phyloP scores from a whole-genome alignment of 257 asterid genomes.

The Solanum lignicaule region DNA sequence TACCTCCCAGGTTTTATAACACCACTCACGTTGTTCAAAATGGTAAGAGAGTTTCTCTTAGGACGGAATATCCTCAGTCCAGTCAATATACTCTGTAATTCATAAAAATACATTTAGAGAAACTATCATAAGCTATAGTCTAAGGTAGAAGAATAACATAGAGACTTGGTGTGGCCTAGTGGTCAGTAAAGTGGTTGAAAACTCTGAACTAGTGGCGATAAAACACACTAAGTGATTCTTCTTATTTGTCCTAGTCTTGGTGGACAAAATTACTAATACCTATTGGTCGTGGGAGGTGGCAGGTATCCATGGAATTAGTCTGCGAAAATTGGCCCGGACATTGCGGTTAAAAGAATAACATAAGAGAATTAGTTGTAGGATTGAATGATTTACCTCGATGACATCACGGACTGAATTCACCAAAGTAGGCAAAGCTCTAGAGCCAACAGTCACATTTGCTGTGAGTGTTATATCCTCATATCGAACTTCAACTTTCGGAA shows the following conservation, averaged over 20 bases:
- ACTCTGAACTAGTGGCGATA: background rate
- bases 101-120: background rate
- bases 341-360: background rate
- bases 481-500: slow-evolving; percentile 79
- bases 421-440: slow-evolving; percentile 82
- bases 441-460: slow-evolving; percentile 65
- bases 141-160: background rate
- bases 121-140: background rate
- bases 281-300: background rate
- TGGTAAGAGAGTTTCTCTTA: slow-evolving; percentile 40
- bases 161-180: background rate
- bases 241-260: background rate
- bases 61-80: slow-evolving; percentile 40
- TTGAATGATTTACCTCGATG: slow-evolving; percentile 40
- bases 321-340: background rate
- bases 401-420: slow-evolving; percentile 54
- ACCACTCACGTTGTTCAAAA: slow-evolving; percentile 62
- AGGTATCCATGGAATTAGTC: background rate
- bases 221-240: no score
- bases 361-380: background rate
- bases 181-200: background rate
- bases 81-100: slow-evolving; percentile 46
- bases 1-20: slow-evolving; percentile 82
- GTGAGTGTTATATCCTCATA: slow-evolving; percentile 47
- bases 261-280: background rate